phyloP scores from a whole-genome alignment of 345 rosid genomes.

The Pugionium cornutum region DNA sequence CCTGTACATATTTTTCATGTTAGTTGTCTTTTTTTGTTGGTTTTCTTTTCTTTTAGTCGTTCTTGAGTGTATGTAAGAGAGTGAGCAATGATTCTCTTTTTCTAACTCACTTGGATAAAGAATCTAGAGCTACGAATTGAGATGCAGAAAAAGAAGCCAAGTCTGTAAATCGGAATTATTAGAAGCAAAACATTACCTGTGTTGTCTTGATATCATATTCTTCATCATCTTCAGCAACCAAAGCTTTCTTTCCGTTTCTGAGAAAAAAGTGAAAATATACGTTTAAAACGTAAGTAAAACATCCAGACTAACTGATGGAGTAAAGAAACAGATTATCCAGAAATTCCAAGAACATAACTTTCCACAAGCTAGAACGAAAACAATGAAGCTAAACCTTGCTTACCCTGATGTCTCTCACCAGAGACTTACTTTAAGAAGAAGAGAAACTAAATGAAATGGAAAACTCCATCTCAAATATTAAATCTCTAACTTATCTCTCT shows the following conservation, averaged over 20 bases:
- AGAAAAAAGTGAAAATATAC: neutral
- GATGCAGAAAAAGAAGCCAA: neutral
- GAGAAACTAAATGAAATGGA: no score
- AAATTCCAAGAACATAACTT: no score
- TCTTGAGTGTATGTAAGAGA: no score
- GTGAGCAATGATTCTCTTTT: no score
- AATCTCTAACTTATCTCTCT: no score
- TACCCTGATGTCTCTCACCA: no score
- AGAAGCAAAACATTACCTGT: slow-evolving; percentile 50
- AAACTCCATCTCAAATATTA: no score
- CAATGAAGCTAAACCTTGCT: no score
- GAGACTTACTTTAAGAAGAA: no score
- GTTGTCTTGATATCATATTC: slow-evolving; percentile 51
- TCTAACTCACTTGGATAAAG: neutral
- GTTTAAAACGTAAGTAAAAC: neutral
- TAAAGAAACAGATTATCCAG: no score
- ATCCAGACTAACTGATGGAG: neutral
- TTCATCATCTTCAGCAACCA: slow-evolving; percentile 50
- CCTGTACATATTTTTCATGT: slow-evolving; percentile 46
- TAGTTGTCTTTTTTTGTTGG: neutral
- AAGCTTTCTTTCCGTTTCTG: slow-evolving; percentile 51
- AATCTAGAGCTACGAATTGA: neutral
- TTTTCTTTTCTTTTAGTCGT: neutral
- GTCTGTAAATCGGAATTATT: no score
- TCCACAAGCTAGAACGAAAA: no score